A percentile compares a stretch with the other conserved stretches of the same genome.
These are phyloP conservation scores for Grigorovia yakushimaensis DNA, from an alignment of 805 yeast species.

Conservation along the genomic window DNA sequence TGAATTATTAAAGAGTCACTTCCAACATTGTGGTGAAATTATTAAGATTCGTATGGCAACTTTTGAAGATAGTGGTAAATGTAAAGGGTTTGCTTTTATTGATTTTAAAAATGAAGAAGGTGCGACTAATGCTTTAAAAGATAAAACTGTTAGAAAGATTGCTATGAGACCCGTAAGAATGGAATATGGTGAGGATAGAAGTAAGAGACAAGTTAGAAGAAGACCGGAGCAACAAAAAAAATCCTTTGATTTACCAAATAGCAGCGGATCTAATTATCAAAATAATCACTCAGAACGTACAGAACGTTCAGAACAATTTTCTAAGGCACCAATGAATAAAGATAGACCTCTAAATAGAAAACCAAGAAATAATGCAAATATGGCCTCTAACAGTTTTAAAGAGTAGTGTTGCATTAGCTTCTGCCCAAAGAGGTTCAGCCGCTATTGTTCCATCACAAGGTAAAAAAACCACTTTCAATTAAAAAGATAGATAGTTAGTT, in stretches of 20 bases:
- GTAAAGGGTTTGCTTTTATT: conserved; percentile 91
- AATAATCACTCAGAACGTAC: background rate
- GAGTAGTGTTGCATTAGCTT: conserved; percentile 80
- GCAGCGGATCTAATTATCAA: conserved; percentile 2
- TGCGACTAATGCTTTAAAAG: conserved; percentile 73
- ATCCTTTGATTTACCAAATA: conserved; percentile 16
- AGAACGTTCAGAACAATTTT: background rate
- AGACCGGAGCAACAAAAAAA: conserved; percentile 22
- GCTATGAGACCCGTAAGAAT: conserved; percentile 70
- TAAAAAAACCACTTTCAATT: conserved; percentile 68
- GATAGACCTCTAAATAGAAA: conserved; percentile 3
- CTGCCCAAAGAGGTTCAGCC: conserved; percentile 80
- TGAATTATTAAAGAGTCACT: conserved; percentile 66
- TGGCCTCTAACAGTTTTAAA: conserved; percentile 37
- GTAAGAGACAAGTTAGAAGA: conserved; percentile 53
- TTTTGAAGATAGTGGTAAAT: conserved; percentile 91
- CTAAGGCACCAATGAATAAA: conserved; percentile 4
- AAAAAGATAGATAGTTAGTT: conserved; percentile 3
- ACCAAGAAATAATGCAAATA: conserved; percentile 16
- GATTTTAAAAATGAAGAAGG: conserved; percentile 77
- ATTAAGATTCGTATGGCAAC: conserved; percentile 87
- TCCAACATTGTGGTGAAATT: conserved; percentile 88
- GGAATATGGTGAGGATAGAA: conserved; percentile 93
- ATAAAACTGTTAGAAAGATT: conserved; percentile 53
- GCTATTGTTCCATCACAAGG: conserved; percentile 88